Evolutionary conservation across 306 rosid species (phyloP), one percentile per base, ranked within the genome.

Genomic region (Hippophae tibetana): DNA sequence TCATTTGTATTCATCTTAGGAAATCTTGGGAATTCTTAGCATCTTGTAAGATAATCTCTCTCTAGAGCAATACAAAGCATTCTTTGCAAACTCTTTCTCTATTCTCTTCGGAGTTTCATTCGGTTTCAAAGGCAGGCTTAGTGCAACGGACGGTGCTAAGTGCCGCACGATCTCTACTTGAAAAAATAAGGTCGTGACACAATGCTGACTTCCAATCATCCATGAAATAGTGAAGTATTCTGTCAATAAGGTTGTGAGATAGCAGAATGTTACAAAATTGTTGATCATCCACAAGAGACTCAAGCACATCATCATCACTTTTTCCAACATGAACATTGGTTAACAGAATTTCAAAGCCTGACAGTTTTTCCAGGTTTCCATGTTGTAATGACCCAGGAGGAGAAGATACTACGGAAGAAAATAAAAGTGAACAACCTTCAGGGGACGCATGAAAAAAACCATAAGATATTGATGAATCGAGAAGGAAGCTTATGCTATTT

Each of bases 131-230:
- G n/a, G n/a, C n/a, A n/a, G n/a, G n/a, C n/a, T n/a, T n/a, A n/a
- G n/a, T n/a, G n/a, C n/a, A n/a, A n/a, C n/a, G n/a, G n/a, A n/a
- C n/a, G n/a, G n/a, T n/a, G n/a, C n/a, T n/a, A n/a, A n/a, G n/a
- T n/a, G n/a, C n/a, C n/a, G n/a, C n/a, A n/a, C n/a, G n/a, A n/a
- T n/a, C n/a, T n/a, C n/a, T n/a, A n/a, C n/a, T n/a, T n/a, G n/a
- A n/a, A n/a, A n/a, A n/a, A n/a, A n/a, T n/a, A n/a, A n/a, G n/a
- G n/a, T n/a, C n/a, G n/a, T n/a, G n/a, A n/a, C n/a, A n/a, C n/a
- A n/a, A 69, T 5, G 96, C 97, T 14, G 95, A 76, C 57, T 75
- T 87, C 96, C 96, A 90, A 71, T 90, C 94, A 67, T 87, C 86
- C 78, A 81, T 87, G 45, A 80, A 90, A 6, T 87, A 86, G 46